These are phyloP conservation scores for Hirschfeldia incana DNA, from an alignment of 345 rosid genomes.

Conservation along the genomic window DNA sequence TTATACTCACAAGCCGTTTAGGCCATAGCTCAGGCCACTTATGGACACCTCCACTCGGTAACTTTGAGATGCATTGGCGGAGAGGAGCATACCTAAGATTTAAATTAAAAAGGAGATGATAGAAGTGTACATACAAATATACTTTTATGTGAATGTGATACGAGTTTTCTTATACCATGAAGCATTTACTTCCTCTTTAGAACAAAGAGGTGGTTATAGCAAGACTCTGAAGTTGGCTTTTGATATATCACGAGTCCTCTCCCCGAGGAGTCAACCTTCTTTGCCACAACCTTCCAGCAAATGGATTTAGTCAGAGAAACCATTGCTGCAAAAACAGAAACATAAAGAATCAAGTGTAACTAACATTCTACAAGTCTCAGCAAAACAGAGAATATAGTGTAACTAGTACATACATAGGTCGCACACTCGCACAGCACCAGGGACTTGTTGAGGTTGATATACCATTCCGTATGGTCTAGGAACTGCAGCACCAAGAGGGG, in stretches of 20 bases:
- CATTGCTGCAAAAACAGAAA: slow-evolving; percentile 61
- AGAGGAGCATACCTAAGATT: slow-evolving; percentile 71
- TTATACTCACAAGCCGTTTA: slow-evolving; percentile 54
- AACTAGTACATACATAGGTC: too few species aligned
- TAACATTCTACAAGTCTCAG: too few species aligned
- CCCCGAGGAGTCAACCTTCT: slow-evolving; percentile 59
- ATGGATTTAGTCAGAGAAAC: slow-evolving; percentile 66
- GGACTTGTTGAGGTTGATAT: too few species aligned
- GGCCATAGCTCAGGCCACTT: slow-evolving; percentile 89
- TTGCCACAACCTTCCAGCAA: slow-evolving; percentile 80
- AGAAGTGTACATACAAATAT: not conserved
- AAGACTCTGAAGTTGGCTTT: too few species aligned
- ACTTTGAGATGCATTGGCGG: slow-evolving; percentile 56
- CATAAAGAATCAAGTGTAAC: not conserved
- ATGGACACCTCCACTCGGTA: slow-evolving; percentile 48
- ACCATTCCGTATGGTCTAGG: too few species aligned
- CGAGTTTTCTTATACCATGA: too few species aligned
- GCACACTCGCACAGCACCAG: too few species aligned
- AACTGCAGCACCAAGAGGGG: too few species aligned
- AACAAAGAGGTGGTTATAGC: too few species aligned
- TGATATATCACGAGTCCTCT: slow-evolving; percentile 75
- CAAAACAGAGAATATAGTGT: too few species aligned
- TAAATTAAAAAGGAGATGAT: not conserved
- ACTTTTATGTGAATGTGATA: not conserved
- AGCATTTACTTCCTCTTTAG: too few species aligned